Conservation (phyloP, 345 rosid species). For the Lumnitzera racemosa region DNA sequence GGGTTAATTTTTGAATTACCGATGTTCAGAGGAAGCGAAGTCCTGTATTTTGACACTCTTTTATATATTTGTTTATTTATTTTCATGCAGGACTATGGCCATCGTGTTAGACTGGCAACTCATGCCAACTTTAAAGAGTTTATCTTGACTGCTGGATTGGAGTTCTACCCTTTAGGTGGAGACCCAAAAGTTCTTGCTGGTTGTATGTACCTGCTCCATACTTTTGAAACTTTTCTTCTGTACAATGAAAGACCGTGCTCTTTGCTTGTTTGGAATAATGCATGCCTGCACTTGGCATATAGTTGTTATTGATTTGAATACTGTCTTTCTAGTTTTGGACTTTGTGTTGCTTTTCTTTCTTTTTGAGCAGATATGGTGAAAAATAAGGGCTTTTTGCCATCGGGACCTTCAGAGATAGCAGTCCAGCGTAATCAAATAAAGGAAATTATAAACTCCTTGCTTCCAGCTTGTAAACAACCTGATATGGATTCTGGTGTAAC, state of each 20-base stretch:
- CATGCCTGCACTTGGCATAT: conserved; percentile 6
- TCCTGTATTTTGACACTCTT: conserved; percentile 3
- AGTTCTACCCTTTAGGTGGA: conserved; percentile 92
- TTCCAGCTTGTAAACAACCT: conserved; percentile 93
- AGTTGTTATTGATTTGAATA: neutral
- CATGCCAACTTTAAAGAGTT: conserved; percentile 98
- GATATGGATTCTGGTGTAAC: conserved; percentile 76
- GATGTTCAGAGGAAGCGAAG: too few relatives aligned
- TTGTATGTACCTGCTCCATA: conserved; percentile 54
- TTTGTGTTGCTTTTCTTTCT: conserved; percentile 7
- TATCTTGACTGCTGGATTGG: conserved; percentile 95
- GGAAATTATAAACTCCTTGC: conserved; percentile 73
- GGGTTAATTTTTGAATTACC: too few relatives aligned
- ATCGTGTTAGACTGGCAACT: conserved; percentile 98
- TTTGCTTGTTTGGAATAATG: neutral
- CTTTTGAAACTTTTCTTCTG: neutral
- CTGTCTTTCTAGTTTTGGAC: neutral
- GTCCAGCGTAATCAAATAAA: conserved; percentile 82
- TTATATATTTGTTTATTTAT: neutral
- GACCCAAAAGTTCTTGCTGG: conserved; percentile 97
- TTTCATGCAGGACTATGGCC: conserved; percentile 86
- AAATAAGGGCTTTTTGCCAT: conserved; percentile 96
- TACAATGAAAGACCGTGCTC: too few relatives aligned
- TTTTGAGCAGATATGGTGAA: conserved; percentile 89
- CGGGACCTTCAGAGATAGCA: conserved; percentile 95